Conservation (phyloP, 805 yeast genomes). For the Candida ovalis region DNA sequence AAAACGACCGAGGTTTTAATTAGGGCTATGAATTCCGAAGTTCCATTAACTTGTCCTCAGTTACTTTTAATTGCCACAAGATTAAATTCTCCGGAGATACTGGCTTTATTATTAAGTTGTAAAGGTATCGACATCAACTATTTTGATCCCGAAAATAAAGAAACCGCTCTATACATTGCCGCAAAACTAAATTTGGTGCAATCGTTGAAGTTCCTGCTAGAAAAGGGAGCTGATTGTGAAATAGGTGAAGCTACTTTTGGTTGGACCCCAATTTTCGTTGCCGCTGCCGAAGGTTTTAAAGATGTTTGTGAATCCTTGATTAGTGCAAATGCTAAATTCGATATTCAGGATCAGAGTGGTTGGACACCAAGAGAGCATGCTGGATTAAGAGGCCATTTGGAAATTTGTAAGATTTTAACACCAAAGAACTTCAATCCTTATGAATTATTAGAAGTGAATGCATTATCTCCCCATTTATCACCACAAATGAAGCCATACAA, state of each 20-base stretch:
- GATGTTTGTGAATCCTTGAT: constrained; percentile 56
- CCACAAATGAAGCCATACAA: constrained; percentile 34
- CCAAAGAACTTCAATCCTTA: constrained; percentile 43
- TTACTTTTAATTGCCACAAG: constrained; percentile 66
- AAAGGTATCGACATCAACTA: constrained; percentile 64
- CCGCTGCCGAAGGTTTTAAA: constrained; percentile 78
- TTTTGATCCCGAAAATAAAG: constrained; percentile 56
- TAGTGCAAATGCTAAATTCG: constrained; percentile 48
- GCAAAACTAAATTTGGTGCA: constrained; percentile 55
- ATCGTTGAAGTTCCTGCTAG: constrained; percentile 52
- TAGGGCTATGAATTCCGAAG: constrained; percentile 35
- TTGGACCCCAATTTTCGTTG: constrained; percentile 91
- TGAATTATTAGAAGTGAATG: constrained; percentile 14
- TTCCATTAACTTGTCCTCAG: constrained; percentile 46
- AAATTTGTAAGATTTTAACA: constrained; percentile 57
- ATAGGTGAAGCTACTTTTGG: constrained; percentile 75
- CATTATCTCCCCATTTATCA: constrained; percentile 25
- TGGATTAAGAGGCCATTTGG: constrained; percentile 79
- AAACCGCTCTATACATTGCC: constrained; percentile 82
- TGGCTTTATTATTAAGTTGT: constrained; percentile 48
- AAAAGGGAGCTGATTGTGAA: constrained; percentile 67
- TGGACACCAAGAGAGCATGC: constrained; percentile 99
- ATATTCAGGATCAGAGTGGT: constrained; percentile 73
- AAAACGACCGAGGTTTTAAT: constrained; percentile 62
- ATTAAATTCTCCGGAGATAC: constrained; percentile 54